Conservation (phyloP, 805 yeast genomes). For the Starmerella stellata region DNA sequence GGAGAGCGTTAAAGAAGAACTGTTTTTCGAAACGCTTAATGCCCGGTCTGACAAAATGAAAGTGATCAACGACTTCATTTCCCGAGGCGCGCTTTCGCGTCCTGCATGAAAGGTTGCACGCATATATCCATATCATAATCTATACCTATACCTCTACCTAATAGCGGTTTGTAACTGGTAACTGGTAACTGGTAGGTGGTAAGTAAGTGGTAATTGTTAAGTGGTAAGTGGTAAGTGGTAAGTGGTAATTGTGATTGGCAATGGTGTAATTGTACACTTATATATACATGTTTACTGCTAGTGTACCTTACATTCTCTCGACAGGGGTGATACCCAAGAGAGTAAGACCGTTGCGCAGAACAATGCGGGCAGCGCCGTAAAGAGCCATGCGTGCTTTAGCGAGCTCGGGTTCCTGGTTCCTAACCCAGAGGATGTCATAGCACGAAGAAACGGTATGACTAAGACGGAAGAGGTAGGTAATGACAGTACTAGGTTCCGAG, state of each 20-base stretch:
- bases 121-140: too few relatives aligned
- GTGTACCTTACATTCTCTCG: constrained; percentile 77
- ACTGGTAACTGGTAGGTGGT: too few relatives aligned
- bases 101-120: neutral
- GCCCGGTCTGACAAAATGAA: constrained; percentile 45
- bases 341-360: constrained; percentile 72
- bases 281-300: too few relatives aligned
- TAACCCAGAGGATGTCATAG: constrained; percentile 89
- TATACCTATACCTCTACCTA: too few relatives aligned
- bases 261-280: too few relatives aligned
- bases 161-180: too few relatives aligned
- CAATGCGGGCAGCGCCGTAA: constrained; percentile 77
- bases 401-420: constrained; percentile 76
- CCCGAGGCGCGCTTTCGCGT: constrained; percentile 75
- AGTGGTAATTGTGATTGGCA: too few relatives aligned
- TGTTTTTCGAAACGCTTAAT: constrained; percentile 40
- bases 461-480: constrained; percentile 78
- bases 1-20: constrained; percentile 41
- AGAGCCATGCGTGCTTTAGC: constrained; percentile 84
- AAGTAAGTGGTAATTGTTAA: too few relatives aligned
- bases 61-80: constrained; percentile 62
- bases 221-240: too few relatives aligned
- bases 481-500: constrained; percentile 82
- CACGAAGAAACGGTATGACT: constrained; percentile 92
- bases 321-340: constrained; percentile 93